Evolutionary conservation across 441 rosid species (phyloP), one percentile per base, ranked within the genome.

Genomic region (Euphorbia corollata): DNA sequence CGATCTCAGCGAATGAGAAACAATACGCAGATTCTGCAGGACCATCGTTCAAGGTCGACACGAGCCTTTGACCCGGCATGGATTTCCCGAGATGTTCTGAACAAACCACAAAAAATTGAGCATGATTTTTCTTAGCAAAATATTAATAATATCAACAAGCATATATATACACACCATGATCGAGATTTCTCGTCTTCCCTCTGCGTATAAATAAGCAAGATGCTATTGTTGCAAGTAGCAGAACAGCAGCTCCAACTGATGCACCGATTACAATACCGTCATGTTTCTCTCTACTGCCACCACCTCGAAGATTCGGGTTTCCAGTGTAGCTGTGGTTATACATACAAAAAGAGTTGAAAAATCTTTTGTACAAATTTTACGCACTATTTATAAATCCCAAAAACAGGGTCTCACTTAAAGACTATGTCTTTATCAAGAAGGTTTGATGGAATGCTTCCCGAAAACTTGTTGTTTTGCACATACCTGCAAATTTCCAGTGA

Each of bases 321-420:
- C 96, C 95, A 6, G 91, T 68, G 69, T 81, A 86, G 80, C 99
- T 93, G 80, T 55, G 20, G 16, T 32, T 51, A 66, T 51, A 30
- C 43, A 53, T 6, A 2, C 38, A 6, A 2, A 34, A 34, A 34
- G 6, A n/a, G n/a, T n/a, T n/a, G n/a, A n/a, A n/a, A n/a, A n/a
- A n/a, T n/a, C n/a, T n/a, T n/a, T n/a, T n/a, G n/a, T n/a, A n/a
- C n/a, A n/a, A n/a, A n/a, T n/a, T n/a, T n/a, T n/a, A n/a, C n/a
- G n/a, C n/a, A n/a, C n/a, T n/a, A n/a, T n/a, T n/a, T n/a, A n/a
- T n/a, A n/a, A n/a, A n/a, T n/a, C n/a, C n/a, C n/a, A n/a, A n/a
- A n/a, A n/a, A n/a, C n/a, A n/a, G n/a, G n/a, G n/a, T n/a, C 96
- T 82, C 77, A 94, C 99, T 94, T 86, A n/a, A 88, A 62, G 77